Evolutionary conservation across 345 rosid genomes (phyloP).

Genomic region (Kernera saxatilis): DNA sequence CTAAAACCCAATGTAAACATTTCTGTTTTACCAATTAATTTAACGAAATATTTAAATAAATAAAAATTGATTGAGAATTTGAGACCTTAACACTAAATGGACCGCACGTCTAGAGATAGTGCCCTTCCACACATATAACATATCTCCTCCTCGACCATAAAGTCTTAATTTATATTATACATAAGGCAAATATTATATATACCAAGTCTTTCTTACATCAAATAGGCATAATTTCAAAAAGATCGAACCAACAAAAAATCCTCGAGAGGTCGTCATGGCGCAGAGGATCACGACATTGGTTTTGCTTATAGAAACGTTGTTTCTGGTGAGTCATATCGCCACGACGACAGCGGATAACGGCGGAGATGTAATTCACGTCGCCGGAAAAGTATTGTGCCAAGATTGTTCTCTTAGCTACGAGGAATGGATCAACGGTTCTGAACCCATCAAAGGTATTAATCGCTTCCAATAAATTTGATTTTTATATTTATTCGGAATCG

Average conservation of each 20-base stretch:
- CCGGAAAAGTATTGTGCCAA: slow-evolving; percentile 71
- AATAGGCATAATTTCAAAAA: background rate
- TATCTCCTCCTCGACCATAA: background rate
- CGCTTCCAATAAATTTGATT: background rate
- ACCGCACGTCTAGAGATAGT: slow-evolving; percentile 28
- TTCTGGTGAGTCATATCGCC: slow-evolving; percentile 8
- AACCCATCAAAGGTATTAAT: slow-evolving; percentile 57
- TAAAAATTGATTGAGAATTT: background rate
- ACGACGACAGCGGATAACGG: background rate
- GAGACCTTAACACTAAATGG: slow-evolving; percentile 15
- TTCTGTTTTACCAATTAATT: background rate
- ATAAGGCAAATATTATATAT: background rate
- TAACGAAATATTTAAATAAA: too few relatives aligned
- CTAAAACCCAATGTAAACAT: background rate
- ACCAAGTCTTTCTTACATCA: slow-evolving; percentile 12
- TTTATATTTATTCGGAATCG: background rate
- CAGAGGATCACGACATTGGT: slow-evolving; percentile 12
- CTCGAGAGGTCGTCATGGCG: slow-evolving; percentile 11
- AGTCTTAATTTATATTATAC: background rate
- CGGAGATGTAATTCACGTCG: slow-evolving; percentile 43
- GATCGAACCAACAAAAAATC: background rate
- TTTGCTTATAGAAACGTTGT: slow-evolving; percentile 18
- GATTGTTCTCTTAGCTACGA: slow-evolving; percentile 62
- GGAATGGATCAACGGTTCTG: slow-evolving; percentile 53
- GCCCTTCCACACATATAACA: slow-evolving; percentile 27